These are phyloP conservation scores for Yarrowia deformans DNA, from an alignment of 805 yeast genomes.

Conservation along the genomic window DNA sequence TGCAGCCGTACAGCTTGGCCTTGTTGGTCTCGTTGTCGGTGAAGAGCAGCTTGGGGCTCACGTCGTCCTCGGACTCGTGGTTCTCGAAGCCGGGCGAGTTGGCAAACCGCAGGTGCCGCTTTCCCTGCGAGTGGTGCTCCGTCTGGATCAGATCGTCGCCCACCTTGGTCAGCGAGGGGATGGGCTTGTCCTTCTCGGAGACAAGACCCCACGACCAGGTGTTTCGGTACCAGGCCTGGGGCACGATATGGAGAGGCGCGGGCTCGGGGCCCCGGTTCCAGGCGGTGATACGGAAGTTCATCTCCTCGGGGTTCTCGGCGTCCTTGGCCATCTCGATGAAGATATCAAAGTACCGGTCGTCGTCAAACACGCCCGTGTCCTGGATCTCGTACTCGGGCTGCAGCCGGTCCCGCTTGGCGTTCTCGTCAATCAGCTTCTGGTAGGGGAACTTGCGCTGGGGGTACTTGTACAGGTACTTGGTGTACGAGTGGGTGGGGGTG, in stretches of 20 bases:
- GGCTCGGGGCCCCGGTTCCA: slow-evolving; percentile 81
- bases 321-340: slow-evolving; percentile 90
- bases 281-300: slow-evolving; percentile 85
- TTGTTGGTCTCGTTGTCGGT: slow-evolving; percentile 91
- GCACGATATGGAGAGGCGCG: slow-evolving; percentile 88
- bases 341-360: slow-evolving; percentile 82
- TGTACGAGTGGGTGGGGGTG: slow-evolving; percentile 91
- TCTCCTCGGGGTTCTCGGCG: slow-evolving; percentile 78
- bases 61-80: slow-evolving; percentile 59
- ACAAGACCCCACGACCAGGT: slow-evolving; percentile 92
- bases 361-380: slow-evolving; percentile 73
- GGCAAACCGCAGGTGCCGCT: slow-evolving; percentile 70
- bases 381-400: slow-evolving; percentile 82
- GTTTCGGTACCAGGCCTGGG: slow-evolving; percentile 84
- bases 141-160: slow-evolving; percentile 58
- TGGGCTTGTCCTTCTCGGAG: slow-evolving; percentile 53
- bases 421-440: slow-evolving; percentile 71
- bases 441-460: slow-evolving; percentile 90
- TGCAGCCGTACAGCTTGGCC: slow-evolving; percentile 62
- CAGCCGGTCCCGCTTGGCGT: slow-evolving; percentile 65
- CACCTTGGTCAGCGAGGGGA: slow-evolving; percentile 44
- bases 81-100: slow-evolving; percentile 74
- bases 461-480: slow-evolving; percentile 89
- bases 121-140: slow-evolving; percentile 74
- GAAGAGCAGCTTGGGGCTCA: slow-evolving; percentile 77